Conservation (phyloP, 495 filamentous ascomycete species). For the Tricharina praecox region DNA sequence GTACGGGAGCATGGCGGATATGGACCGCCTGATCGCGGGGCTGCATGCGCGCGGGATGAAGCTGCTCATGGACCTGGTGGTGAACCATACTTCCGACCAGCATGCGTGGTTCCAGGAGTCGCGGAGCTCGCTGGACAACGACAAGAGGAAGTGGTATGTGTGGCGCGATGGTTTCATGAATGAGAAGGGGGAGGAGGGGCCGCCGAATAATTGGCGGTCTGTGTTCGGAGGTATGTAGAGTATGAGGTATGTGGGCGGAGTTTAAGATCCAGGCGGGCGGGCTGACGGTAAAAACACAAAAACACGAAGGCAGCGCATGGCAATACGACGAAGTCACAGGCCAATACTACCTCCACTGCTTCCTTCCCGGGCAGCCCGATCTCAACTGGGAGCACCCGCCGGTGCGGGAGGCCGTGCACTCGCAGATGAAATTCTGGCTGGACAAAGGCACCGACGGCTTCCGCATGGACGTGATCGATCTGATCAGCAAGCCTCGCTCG, state of each 20-base stretch:
- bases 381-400: constrained; percentile 57
- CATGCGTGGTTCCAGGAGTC: constrained; percentile 61
- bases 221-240: constrained; percentile 41
- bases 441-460: constrained; percentile 51
- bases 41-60: constrained; percentile 45
- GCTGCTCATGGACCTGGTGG: constrained; percentile 54
- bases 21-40: constrained; percentile 44
- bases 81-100: constrained; percentile 62
- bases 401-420: constrained; percentile 46
- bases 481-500: constrained; percentile 44
- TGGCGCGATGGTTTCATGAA: constrained; percentile 47
- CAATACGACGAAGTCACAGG: constrained; percentile 44
- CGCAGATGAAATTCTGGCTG: constrained; percentile 57
- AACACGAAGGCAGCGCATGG: constrained; percentile 40
- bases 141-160: constrained; percentile 57
- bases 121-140: constrained; percentile 39
- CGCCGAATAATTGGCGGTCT: constrained; percentile 54
- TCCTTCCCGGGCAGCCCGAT: constrained; percentile 48
- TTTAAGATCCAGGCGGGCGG: too few relatives aligned
- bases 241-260: too few relatives aligned
- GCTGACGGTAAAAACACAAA: too few relatives aligned
- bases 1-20: constrained; percentile 47
- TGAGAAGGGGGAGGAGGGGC: constrained; percentile 40
- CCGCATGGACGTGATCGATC: constrained; percentile 51
- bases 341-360: constrained; percentile 53